These are phyloP conservation scores for Botryosphaeria dothidea DNA, from an alignment of 2,329 filamentous ascomycete species.

Conservation along the genomic window DNA sequence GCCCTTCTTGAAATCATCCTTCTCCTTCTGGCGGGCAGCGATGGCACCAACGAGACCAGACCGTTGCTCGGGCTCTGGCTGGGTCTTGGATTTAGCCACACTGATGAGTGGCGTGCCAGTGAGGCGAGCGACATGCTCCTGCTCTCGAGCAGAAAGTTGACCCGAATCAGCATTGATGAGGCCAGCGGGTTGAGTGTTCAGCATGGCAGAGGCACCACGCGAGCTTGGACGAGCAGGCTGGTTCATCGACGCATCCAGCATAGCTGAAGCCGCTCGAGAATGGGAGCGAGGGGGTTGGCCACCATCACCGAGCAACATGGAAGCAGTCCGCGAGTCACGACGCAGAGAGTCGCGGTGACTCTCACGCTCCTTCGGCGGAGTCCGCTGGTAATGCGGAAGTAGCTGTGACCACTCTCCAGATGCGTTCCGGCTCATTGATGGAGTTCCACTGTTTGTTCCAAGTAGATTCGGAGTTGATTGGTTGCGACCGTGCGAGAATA, in stretches of 20 bases:
- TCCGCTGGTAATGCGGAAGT: slow-evolving; percentile 18
- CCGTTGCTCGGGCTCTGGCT: slow-evolving; percentile 43
- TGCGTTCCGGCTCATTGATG: slow-evolving; percentile 44
- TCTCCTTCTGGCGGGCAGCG: slow-evolving; percentile 77
- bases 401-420: slow-evolving; percentile 49
- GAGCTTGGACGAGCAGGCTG: slow-evolving; percentile 51
- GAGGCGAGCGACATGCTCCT: slow-evolving; percentile 81
- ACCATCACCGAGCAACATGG: slow-evolving; percentile 15
- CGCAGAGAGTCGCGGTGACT: background rate
- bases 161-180: slow-evolving; percentile 51
- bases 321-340: slow-evolving; percentile 6
- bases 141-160: slow-evolving; percentile 80
- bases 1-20: slow-evolving; percentile 66
- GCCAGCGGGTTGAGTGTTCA: slow-evolving; percentile 20
- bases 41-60: slow-evolving; percentile 74
- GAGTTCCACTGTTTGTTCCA: slow-evolving; percentile 47
- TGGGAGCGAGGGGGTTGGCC: slow-evolving; percentile 23
- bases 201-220: slow-evolving; percentile 55
- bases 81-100: slow-evolving; percentile 54
- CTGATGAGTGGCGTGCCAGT: slow-evolving; percentile 77
- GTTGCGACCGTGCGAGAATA: slow-evolving; percentile 31
- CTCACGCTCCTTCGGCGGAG: slow-evolving; percentile 6
- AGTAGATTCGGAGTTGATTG: slow-evolving; percentile 40
- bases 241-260: slow-evolving; percentile 19
- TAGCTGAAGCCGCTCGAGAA: slow-evolving; percentile 3